A percentile compares a stretch with the other conserved stretches of the same genome.
Conservation (phyloP, 2,329 filamentous ascomycete genomes). For the Moelleriella libera region DNA sequence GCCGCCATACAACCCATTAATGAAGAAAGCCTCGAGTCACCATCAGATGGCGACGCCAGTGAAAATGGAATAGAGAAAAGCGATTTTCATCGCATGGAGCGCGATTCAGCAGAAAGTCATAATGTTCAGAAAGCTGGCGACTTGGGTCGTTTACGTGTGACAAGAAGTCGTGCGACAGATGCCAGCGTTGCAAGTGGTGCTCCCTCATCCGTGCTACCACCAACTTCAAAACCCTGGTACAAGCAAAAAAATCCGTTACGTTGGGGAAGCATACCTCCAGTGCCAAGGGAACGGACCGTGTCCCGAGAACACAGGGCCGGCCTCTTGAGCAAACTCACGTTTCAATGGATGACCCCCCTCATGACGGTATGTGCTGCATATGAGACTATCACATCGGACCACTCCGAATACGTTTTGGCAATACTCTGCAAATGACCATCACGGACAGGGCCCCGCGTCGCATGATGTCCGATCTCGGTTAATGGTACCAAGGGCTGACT, state of each 20-base stretch:
- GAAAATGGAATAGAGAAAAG: not conserved
- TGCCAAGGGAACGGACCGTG: constrained; percentile 35
- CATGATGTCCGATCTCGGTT: no score
- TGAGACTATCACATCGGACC: no score
- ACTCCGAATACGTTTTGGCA: no score
- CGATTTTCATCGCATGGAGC: not conserved
- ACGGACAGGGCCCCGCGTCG: no score
- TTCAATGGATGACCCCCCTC: constrained; percentile 79
- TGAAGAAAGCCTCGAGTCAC: no score
- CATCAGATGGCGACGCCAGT: not conserved
- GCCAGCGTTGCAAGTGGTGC: constrained; percentile 33
- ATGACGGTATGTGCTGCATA: constrained; percentile 48
- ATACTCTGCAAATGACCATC: no score
- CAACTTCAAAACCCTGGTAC: constrained; percentile 36
- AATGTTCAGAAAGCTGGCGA: not conserved
- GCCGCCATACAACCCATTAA: no score
- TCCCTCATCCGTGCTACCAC: constrained; percentile 14
- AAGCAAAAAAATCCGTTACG: constrained; percentile 45
- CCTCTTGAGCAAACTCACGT: constrained; percentile 63
- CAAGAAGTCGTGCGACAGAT: constrained; percentile 10
- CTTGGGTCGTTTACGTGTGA: not conserved
- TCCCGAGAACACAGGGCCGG: constrained; percentile 60
- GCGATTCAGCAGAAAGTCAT: not conserved
- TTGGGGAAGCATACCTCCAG: constrained; percentile 41
- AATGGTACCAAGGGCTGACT: not conserved